Base-by-base conservation (phyloP, 208 protist species). In the Giardia muris region DNA sequence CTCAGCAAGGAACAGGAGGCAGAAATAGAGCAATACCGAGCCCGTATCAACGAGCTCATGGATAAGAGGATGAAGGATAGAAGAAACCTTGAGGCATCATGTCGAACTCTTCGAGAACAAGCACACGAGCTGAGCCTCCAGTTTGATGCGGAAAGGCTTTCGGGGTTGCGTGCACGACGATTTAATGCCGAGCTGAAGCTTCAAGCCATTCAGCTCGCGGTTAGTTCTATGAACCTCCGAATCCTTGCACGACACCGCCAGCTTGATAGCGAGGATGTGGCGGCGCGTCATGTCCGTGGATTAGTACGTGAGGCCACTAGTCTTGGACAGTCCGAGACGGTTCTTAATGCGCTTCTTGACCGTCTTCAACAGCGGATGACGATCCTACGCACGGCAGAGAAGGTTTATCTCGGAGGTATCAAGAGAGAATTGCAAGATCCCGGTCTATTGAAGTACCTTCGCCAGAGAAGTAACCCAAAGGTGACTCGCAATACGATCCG, bases 111-210 rank as follows among this genome's bases (percentile, higher is more conserved):
- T 2, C n/a, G 87, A 48, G 87, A 90, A n/a, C 45, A 90, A 90
- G 87, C 87, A 2, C 4, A 47, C 2, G 45, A 90, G 42, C n/a
- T 90, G 1, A 47, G 10, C 44, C 46, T 2, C n/a, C 43, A 90
- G n/a, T 90, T 90, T 47, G 87, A 90, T n/a, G 30, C 46, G 46
- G 1, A 47, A 43, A 47, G 2, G 4, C 2, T 90, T 48, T 39
- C 46, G 2, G 42, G 43, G 48, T 90, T 90, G 1, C n/a, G 87
- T 47, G 87, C n/a, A 47, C 0, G 2, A 47, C 1, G 87, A 4
- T 90, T 90, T 46, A 90, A 90, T 47, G 87, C 2, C 43, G 87
- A 90, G n/a, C n/a, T 90, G 30, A 47, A 47, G 44, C 2, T 90
- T 43, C 45, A 90, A 90, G 44, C 43, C 48, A 4, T 47, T 10